Conservation (phyloP, 768 basidiomycete species). For the Kwoniella dendrophila region DNA sequence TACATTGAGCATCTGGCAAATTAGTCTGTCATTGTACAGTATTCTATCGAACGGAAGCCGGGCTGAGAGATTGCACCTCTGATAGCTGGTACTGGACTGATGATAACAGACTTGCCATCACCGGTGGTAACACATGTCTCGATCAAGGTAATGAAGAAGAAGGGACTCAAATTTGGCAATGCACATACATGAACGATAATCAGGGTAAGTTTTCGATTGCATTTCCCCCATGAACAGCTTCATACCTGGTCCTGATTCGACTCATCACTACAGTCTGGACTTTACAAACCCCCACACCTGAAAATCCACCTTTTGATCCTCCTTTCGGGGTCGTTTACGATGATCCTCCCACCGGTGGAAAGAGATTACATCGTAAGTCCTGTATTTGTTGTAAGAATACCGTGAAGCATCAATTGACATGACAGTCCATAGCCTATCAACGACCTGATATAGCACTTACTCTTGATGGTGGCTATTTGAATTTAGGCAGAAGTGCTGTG, state of each 20-base stretch:
- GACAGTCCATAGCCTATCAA: not conserved
- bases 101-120: constrained; percentile 52
- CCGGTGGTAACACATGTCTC: constrained; percentile 51
- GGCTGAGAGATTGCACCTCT: not conserved
- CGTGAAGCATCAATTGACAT: not conserved
- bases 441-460: constrained; percentile 16
- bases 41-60: not conserved
- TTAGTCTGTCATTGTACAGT: not conserved
- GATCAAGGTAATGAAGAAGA: constrained; percentile 35
- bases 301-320: constrained; percentile 8
- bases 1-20: not conserved
- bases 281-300: constrained; percentile 1
- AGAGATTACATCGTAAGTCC: constrained; percentile 8
- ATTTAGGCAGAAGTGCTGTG: constrained; percentile 8
- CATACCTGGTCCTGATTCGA: no score
- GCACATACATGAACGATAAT: constrained; percentile 52
- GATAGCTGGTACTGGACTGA: constrained; percentile 38
- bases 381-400: not conserved
- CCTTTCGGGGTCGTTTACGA: constrained; percentile 10
- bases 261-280: not conserved
- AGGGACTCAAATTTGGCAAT: constrained; percentile 50
- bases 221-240: no score
- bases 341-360: constrained; percentile 3
- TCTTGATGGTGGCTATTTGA: constrained; percentile 9
- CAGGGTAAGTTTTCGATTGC: constrained; percentile 37